phyloP scores from a whole-genome alignment of 1,284 basidiomycete genomes.

The Pterulicium gracile region DNA sequence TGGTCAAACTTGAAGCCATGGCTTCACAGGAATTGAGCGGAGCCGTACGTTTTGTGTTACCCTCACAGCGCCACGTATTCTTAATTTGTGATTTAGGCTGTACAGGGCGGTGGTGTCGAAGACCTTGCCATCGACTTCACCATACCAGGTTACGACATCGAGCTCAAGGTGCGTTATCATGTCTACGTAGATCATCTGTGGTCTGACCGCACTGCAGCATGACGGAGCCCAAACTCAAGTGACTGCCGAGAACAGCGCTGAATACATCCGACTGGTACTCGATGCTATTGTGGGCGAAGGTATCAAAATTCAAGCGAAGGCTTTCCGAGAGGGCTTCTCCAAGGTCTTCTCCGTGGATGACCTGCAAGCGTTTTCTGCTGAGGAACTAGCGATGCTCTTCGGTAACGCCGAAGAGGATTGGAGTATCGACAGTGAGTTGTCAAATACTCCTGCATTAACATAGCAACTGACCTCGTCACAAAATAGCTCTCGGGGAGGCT shows the following conservation, averaged over 20 bases:
- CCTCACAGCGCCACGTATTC: background rate
- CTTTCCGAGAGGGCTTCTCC: constrained; percentile 85
- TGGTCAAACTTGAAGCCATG: constrained; percentile 67
- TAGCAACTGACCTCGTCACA: constrained; percentile 10
- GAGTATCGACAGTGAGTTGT: constrained; percentile 71
- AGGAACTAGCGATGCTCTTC: constrained; percentile 90
- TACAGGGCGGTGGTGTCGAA: constrained; percentile 43
- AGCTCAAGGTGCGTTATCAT: constrained; percentile 58
- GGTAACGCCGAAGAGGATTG: constrained; percentile 95
- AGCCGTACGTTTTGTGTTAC: background rate
- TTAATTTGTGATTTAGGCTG: background rate
- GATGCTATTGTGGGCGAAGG: constrained; percentile 78
- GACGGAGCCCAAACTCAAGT: constrained; percentile 75
- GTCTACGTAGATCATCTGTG: constrained; percentile 4
- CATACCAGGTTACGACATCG: constrained; percentile 89
- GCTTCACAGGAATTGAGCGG: constrained; percentile 16
- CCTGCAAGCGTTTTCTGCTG: constrained; percentile 85
- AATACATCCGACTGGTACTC: constrained; percentile 77
- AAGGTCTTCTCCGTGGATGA: constrained; percentile 91
- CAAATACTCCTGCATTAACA: background rate
- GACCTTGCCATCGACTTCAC: constrained; percentile 94
- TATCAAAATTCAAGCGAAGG: constrained; percentile 63
- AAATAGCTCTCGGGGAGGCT: constrained; percentile 73
- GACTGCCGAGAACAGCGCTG: constrained; percentile 76
- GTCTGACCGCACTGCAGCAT: constrained; percentile 47